A percentile compares a stretch with the other conserved stretches of the same genome.
Conservation (phyloP, 805 yeast species). For the Candida taoyuanica region DNA sequence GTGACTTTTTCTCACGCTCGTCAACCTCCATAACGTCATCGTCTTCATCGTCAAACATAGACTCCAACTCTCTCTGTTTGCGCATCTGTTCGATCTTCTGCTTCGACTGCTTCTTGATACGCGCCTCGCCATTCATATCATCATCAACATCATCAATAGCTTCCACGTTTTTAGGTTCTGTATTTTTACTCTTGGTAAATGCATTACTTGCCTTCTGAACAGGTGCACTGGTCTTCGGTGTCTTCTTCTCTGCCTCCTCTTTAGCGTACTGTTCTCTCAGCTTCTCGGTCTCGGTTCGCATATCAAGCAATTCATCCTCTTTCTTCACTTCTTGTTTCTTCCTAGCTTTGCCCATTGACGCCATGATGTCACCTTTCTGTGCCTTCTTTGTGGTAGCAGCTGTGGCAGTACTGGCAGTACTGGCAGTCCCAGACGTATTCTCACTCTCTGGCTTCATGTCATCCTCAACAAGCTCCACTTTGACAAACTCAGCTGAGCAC, state of each 20-base stretch:
- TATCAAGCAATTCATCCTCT: constrained; percentile 7
- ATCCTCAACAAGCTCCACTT: constrained; percentile 1
- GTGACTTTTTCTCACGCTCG: neutral
- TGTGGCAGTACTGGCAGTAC: neutral
- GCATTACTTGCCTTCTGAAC: neutral
- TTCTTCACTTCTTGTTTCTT: constrained; percentile 11
- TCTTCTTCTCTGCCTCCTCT: constrained; percentile 11
- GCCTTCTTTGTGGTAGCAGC: constrained; percentile 1
- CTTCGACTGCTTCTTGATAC: constrained; percentile 8
- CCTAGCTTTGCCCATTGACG: constrained; percentile 4
- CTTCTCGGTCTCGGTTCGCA: neutral
- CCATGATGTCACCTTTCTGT: constrained; percentile 1
- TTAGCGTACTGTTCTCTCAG: constrained; percentile 5
- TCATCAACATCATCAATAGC: constrained; percentile 12
- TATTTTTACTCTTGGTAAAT: constrained; percentile 10
- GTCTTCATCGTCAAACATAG: constrained; percentile 33
- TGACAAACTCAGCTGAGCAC: constrained; percentile 22
- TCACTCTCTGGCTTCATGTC: neutral
- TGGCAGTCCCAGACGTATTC: neutral
- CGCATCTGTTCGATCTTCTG: constrained; percentile 9
- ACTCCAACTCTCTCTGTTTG: constrained; percentile 27
- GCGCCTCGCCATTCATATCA: constrained; percentile 16
- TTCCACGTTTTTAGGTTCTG: constrained; percentile 4
- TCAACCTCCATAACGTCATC: constrained; percentile 12
- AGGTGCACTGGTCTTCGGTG: neutral